A percentile compares a stretch with the other conserved stretches of the same genome.
Evolutionary conservation across 345 rosid genomes (phyloP).

Genomic region (Gossypium thurberi): DNA sequence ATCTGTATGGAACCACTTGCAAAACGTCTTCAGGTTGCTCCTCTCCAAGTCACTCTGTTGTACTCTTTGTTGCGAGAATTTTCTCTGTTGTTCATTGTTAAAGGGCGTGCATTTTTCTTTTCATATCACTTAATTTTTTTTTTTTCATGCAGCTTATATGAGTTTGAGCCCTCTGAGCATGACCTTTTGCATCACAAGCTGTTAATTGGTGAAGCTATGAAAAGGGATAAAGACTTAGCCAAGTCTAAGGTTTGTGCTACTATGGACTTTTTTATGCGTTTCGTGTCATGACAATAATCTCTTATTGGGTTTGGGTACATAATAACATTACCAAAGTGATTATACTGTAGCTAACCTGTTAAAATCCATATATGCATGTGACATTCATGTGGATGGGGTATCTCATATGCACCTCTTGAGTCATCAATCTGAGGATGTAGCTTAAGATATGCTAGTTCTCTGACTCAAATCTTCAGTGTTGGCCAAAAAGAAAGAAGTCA

Average conservation of each 20-base stretch:
- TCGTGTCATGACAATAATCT: constrained; percentile 3
- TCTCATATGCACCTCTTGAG: background rate
- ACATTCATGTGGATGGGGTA: background rate
- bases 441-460: background rate
- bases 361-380: constrained; percentile 3
- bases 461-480: background rate
- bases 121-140: background rate
- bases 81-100: background rate
- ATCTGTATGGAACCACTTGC: constrained; percentile 29
- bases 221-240: constrained; percentile 39
- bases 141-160: constrained; percentile 27
- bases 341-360: background rate
- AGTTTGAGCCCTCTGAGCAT: constrained; percentile 37
- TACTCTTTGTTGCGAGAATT: background rate
- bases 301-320: constrained; percentile 6
- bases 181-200: constrained; percentile 44
- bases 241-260: constrained; percentile 43
- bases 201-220: constrained; percentile 40
- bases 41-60: background rate
- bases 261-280: background rate
- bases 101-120: background rate
- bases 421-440: background rate
- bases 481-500: background rate
- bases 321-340: constrained; percentile 14
- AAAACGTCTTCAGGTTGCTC: constrained; percentile 29